Percentiles rank a stretch among this genome's conserved stretches.
Evolutionary conservation across 1,284 basidiomycete genomes (phyloP).

Genomic region (Leccinum angustisporum): DNA sequence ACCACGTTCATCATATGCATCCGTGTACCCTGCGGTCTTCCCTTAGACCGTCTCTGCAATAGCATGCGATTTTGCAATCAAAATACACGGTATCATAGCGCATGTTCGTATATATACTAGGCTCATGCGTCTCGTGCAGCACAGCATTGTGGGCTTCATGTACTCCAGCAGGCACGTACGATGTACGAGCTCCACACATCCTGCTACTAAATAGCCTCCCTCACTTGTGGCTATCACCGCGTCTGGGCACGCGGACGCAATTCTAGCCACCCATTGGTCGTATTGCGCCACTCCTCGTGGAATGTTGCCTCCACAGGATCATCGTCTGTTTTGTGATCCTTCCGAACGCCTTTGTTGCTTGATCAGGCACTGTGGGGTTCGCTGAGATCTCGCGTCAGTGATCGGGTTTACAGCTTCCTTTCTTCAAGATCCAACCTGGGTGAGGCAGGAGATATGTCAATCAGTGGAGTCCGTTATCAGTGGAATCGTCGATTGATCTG

Average conservation of each 20-base stretch:
- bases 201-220: slow-evolving; percentile 3
- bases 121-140: slow-evolving; percentile 1
- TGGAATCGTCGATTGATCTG: slow-evolving; percentile 14
- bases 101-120: slow-evolving; percentile 8
- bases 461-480: slow-evolving; percentile 9
- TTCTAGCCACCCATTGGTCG: slow-evolving; percentile 1
- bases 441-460: background rate
- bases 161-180: background rate
- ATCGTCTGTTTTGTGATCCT: slow-evolving; percentile 14
- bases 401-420: slow-evolving; percentile 12
- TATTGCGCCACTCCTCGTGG: slow-evolving; percentile 22
- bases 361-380: slow-evolving; percentile 17
- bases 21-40: slow-evolving; percentile 11
- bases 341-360: slow-evolving; percentile 5
- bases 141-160: background rate
- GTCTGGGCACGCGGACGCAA: background rate
- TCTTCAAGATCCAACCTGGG: background rate
- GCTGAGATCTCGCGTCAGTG: slow-evolving; percentile 30
- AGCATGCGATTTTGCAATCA: slow-evolving; percentile 20
- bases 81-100: slow-evolving; percentile 1
- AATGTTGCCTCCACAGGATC: slow-evolving; percentile 7
- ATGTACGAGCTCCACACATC: slow-evolving; percentile 11
- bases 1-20: slow-evolving; percentile 16
- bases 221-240: background rate
- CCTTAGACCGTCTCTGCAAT: slow-evolving; percentile 2